phyloP scores from a whole-genome alignment of 2,329 filamentous ascomycete genomes.

The Penicillium brevicompactum region DNA sequence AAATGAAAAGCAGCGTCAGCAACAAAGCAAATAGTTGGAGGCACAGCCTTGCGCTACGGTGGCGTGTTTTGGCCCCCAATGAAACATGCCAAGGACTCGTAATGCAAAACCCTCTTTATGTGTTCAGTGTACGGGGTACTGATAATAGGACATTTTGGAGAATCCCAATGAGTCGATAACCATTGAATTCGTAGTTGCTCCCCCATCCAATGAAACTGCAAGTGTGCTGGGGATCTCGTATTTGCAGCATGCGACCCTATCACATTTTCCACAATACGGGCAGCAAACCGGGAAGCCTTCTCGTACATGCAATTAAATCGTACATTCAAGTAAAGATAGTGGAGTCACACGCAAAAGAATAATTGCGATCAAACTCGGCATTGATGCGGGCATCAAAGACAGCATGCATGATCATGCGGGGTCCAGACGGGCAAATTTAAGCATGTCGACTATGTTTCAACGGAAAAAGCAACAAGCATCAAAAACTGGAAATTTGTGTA shows the following conservation, averaged over 20 bases:
- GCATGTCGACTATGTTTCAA: background rate
- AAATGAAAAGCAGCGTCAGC: background rate
- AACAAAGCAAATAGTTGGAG: background rate
- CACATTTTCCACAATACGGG: background rate
- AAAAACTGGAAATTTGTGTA: background rate
- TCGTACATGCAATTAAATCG: background rate
- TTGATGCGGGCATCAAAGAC: background rate
- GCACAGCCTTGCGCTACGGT: background rate
- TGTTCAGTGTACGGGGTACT: background rate
- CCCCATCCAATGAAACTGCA: background rate
- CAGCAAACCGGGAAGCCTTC: background rate
- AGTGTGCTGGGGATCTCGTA: background rate
- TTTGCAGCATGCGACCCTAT: background rate
- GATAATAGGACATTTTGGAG: background rate
- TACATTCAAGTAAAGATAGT: too few relatives aligned
- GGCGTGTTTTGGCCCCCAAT: background rate
- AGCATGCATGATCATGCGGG: background rate
- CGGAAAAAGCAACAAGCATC: constrained; percentile 4
- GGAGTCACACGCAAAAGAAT: too few relatives aligned
- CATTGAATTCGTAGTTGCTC: background rate
- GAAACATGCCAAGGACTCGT: background rate
- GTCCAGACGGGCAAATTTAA: background rate
- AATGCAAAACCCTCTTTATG: background rate
- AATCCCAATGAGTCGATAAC: background rate
- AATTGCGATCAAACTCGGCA: background rate